A percentile compares a stretch with the other conserved stretches of the same genome.
Evolutionary conservation across 257 asterid species (phyloP).

Genomic region (Petrea volubilis): DNA sequence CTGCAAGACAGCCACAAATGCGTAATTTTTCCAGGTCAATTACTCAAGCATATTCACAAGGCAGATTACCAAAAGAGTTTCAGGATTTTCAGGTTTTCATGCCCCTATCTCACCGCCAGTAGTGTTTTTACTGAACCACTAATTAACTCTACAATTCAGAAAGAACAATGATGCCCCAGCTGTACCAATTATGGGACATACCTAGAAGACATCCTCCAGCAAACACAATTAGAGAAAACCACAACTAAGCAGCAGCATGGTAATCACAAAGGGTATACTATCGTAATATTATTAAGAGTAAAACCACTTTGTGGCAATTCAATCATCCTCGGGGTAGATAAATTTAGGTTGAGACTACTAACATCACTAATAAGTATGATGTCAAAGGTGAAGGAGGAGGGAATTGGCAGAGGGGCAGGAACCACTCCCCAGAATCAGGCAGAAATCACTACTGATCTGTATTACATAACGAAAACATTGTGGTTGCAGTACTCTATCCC

Average conservation of each 20-base stretch:
- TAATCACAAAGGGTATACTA: neutral
- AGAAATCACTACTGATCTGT: neutral
- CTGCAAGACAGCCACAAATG: conserved; percentile 45
- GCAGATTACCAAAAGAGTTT: conserved; percentile 6
- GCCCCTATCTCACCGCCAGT: conserved; percentile 1
- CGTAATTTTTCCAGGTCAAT: conserved; percentile 7
- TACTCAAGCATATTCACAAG: conserved; percentile 9
- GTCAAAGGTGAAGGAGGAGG: conserved; percentile 14
- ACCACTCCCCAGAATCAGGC: conserved; percentile 4
- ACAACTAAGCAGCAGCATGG: conserved; percentile 6
- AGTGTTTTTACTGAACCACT: conserved; percentile 15
- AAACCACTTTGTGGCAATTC: neutral
- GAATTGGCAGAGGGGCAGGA: conserved; percentile 4
- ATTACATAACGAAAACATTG: neutral
- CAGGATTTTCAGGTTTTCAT: neutral
- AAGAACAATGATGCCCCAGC: neutral
- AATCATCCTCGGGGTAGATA: neutral
- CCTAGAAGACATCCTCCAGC: conserved; percentile 16
- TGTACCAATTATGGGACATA: conserved; percentile 3
- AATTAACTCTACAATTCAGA: neutral
- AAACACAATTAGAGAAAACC: conserved; percentile 1
- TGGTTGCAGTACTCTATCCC: neutral
- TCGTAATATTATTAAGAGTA: conserved; percentile 9
- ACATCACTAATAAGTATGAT: neutral
- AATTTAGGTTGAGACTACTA: conserved; percentile 11